Evolutionary conservation across 1,284 basidiomycete species (phyloP), one percentile per base, ranked within the genome.

Genomic region (Austropuccinia psidii): DNA sequence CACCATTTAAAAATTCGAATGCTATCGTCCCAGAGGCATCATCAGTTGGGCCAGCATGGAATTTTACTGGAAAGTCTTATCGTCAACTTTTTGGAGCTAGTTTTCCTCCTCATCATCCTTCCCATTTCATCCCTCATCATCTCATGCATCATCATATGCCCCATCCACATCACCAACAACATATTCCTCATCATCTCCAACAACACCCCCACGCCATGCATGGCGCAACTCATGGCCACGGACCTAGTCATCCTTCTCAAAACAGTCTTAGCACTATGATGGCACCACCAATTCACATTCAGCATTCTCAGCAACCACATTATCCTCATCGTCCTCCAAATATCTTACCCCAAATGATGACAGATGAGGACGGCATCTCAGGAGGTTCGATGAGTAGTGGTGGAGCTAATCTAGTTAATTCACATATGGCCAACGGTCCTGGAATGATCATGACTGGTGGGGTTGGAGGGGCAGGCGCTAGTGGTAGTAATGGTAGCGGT

Each of bases 71-170:
- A 5, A 61, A 62, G 52, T 61, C 57, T 24, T 72, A 52, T 52
- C 69, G 69, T 13, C 57, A 61, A 9, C 47, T 72, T 7, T 72
- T 72, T 54, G 69, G 69, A 19, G 54, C 69, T 47, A 70, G 43
- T 70, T 41, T 55, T 27, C 67, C 67, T 33, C 67, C 67, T 21
- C 52, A 55, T 31, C 54, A 57, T 37, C 47, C 37, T 52, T 29
- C 64, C 21, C 64, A 67, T 67, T 54, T 67, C 49, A 67, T 67
- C 35, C 64, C 41, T 4, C 43, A 45, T 45, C 61, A 45, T 27
- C 57, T 55, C 21, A 65, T 65, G 41, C 61, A 65, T 31, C 61
- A 65, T 65, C 61, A 37, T 9, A 50, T 54, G 39, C 57, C 69
- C 37, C 43, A 31, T 29, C 43, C n/a, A 31, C 61, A 61, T n/a